phyloP scores from a whole-genome alignment of 2,329 filamentous ascomycete species.

The Scedosporium minutisporum region DNA sequence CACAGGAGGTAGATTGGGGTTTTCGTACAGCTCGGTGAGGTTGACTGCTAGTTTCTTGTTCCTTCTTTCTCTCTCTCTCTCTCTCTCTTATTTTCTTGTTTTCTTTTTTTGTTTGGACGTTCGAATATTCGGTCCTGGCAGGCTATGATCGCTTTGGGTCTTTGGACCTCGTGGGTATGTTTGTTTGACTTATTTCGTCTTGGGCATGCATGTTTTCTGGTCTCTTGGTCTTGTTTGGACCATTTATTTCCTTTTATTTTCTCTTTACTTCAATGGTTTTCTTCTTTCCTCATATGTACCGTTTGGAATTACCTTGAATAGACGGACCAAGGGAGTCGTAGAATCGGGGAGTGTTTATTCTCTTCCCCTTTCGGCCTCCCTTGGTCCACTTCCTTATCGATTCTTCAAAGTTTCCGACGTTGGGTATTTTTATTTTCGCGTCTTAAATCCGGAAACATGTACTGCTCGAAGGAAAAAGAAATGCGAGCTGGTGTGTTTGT shows the following conservation, averaged over 20 bases:
- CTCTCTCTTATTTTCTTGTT: not conserved
- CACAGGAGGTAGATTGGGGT: constrained; percentile 1
- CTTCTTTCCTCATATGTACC: too few species aligned
- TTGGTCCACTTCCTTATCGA: too few species aligned
- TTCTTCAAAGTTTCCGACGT: too few species aligned
- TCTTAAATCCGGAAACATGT: too few species aligned
- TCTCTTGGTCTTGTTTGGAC: not conserved
- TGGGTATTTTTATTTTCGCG: too few species aligned
- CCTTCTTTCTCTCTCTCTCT: not conserved
- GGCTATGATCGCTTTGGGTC: not conserved
- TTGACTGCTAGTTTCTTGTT: not conserved
- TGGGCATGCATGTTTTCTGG: not conserved
- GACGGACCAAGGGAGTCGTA: too few species aligned
- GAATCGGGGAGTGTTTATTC: too few species aligned
- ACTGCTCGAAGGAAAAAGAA: too few species aligned
- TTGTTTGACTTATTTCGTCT: not conserved
- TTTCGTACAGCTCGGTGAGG: not conserved
- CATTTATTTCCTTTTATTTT: not conserved
- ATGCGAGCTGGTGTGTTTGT: too few species aligned
- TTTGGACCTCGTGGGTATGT: not conserved
- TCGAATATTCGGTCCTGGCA: not conserved
- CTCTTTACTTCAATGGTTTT: not conserved
- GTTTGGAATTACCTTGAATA: too few species aligned
- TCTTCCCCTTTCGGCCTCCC: too few species aligned
- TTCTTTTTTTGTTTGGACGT: not conserved